These are phyloP conservation scores for Pythium sp. DNA, from an alignment of 352 stramenopile genomes.

Conservation along the genomic window DNA sequence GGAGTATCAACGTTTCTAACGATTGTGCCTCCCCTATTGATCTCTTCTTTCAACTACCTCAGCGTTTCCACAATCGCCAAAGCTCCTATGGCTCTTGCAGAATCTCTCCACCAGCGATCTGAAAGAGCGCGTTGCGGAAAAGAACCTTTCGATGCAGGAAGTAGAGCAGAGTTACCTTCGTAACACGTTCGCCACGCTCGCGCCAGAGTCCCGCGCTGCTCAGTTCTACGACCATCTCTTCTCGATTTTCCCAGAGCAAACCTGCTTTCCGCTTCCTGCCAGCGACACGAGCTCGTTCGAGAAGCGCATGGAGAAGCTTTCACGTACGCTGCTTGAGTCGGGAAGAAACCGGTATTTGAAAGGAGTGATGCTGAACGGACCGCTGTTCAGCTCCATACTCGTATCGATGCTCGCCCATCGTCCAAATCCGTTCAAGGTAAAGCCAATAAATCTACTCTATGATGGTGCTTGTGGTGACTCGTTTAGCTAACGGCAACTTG, in stretches of 20 bases:
- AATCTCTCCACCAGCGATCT: conserved; percentile 57
- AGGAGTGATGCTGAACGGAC: conserved; percentile 60
- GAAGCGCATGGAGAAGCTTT: conserved; percentile 69
- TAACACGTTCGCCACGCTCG: conserved; percentile 35
- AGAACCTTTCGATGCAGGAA: conserved; percentile 51
- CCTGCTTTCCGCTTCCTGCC: conserved; percentile 48
- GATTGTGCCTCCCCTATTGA: not conserved
- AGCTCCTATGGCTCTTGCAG: conserved; percentile 70
- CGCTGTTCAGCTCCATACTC: conserved; percentile 63
- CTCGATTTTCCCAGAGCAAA: conserved; percentile 48
- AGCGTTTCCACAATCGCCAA: conserved; percentile 75
- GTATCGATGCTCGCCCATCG: conserved; percentile 74
- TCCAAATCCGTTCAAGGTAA: conserved; percentile 62
- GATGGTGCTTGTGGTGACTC: not conserved
- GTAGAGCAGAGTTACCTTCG: conserved; percentile 61
- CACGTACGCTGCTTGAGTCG: conserved; percentile 50
- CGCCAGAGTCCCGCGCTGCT: conserved; percentile 20
- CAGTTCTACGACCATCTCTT: no score
- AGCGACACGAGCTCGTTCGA: conserved; percentile 38
- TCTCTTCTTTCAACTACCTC: not conserved
- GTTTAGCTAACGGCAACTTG: not conserved
- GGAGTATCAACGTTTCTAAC: conserved; percentile 1
- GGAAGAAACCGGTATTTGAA: conserved; percentile 69
- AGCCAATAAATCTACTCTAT: not conserved
- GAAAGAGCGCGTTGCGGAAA: conserved; percentile 60